Percentiles rank a stretch among this genome's conserved stretches.
These are phyloP conservation scores for Hypoxylon sp. DNA, from an alignment of 2,329 filamentous ascomycete genomes.

Conservation along the genomic window DNA sequence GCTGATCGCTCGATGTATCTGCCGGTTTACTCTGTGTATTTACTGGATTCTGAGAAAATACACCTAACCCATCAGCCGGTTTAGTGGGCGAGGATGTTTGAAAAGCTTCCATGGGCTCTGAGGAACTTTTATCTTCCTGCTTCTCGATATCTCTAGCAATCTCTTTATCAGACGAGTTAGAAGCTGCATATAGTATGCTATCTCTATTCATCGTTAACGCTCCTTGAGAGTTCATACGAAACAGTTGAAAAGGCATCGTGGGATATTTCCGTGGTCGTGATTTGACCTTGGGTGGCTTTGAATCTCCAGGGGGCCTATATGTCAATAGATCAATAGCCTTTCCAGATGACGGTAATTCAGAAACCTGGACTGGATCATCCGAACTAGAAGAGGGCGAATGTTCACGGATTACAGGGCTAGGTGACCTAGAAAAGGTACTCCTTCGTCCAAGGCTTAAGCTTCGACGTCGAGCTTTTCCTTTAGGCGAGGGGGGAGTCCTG, in stretches of 20 bases:
- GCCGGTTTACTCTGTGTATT: not conserved
- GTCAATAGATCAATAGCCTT: not conserved
- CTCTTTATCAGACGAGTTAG: no score
- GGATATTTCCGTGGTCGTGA: no score
- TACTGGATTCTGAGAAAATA: not conserved
- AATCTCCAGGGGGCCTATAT: not conserved
- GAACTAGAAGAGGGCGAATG: not conserved
- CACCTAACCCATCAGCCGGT: not conserved
- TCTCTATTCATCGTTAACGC: no score
- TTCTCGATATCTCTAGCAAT: no score
- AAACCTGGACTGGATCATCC: not conserved
- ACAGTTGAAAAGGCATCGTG: no score
- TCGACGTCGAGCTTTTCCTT: not conserved
- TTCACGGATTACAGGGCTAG: not conserved
- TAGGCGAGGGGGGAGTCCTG: not conserved
- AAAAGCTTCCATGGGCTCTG: no score
- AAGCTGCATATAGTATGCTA: no score
- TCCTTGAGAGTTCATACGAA: no score
- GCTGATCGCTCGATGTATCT: not conserved
- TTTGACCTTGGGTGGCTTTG: conserved; percentile 3
- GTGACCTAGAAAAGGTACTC: not conserved
- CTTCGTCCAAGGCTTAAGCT: not conserved
- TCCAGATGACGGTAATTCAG: not conserved
- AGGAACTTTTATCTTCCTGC: no score
- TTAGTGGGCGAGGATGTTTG: not conserved